Base-by-base conservation (phyloP, 2,329 filamentous ascomycete genomes). In the Claviceps sp. region DNA sequence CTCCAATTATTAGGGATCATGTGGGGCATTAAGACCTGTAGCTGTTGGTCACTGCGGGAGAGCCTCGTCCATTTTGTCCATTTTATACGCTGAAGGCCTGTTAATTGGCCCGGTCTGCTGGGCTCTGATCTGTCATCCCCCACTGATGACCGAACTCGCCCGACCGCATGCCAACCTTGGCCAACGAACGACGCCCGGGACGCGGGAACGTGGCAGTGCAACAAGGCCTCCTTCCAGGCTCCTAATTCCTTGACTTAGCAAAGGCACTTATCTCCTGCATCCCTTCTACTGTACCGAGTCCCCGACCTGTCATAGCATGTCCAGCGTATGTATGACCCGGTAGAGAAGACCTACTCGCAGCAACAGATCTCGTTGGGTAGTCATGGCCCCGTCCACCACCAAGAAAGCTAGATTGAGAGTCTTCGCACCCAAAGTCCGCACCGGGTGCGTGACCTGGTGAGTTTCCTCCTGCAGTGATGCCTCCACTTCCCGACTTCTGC, bases 371-470 rank as follows among this genome's bases (percentile, higher is more conserved):
- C 16, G 45, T 22, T 30, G 37, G 13, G 22, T 41, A 51, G 43
- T 22, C 49, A 51, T 51, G 49, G 34, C 49, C 49, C 20, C 43
- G n/a, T 46, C 42, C 34, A 22, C 43, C 34, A 40, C 43, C 42
- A 51, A 40, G 49, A 51, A 47, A n/a, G 11, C 42, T 9, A 51
- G 49, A 20, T 40, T 40, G 43, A 40, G 49, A 40, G 49, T 34
- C 16, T 51, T 51, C 41, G 30, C 49, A 16, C 49, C 49, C 20
- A 51, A 51, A 51, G 49, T 47, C 22, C 49, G 43, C 49, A 51
- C 49, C 22, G 49, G 49, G 26, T 51, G 49, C 36, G 42, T 47
- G 34, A 51, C 49, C 34, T 51, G 49, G 49, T 51, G 41, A 47
- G 49, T 47, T 40, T 34, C 14, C 14, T 36, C 26, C 18, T 11